These are phyloP conservation scores for Russula abietina DNA, from an alignment of 768 basidiomycete genomes.

Conservation along the genomic window DNA sequence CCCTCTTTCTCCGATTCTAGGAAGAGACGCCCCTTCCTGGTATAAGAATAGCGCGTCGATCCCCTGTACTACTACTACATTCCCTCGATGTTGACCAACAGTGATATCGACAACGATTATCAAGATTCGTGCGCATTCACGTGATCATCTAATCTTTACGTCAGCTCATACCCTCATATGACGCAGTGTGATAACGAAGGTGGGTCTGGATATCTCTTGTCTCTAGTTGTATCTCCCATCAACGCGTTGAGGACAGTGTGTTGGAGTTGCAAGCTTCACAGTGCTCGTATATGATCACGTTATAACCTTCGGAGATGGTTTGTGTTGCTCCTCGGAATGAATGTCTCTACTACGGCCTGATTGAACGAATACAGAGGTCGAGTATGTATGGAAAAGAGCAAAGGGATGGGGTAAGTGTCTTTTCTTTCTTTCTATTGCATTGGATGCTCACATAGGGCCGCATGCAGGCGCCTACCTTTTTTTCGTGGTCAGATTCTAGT, in stretches of 20 bases:
- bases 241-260: constrained; percentile 33
- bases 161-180: not conserved
- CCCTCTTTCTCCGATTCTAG: not conserved
- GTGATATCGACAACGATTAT: not conserved
- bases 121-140: constrained; percentile 5
- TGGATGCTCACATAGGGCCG: not conserved
- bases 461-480: constrained; percentile 35
- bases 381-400: constrained; percentile 47
- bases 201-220: not conserved
- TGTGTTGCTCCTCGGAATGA: constrained; percentile 12
- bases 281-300: constrained; percentile 53
- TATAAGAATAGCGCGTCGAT: not conserved
- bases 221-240: not conserved
- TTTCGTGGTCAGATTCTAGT: constrained; percentile 31
- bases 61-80: not conserved
- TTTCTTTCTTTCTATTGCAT: not conserved
- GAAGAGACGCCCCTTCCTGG: not conserved
- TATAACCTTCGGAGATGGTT: constrained; percentile 46
- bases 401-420: constrained; percentile 41
- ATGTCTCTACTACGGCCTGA: not conserved
- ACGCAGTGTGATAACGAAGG: not conserved
- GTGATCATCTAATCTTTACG: not conserved
- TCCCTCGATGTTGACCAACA: not conserved
- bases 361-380: constrained; percentile 32
- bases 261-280: constrained; percentile 48